phyloP scores from a whole-genome alignment of 2,329 filamentous ascomycete species.

The Neobulgaria alba region DNA sequence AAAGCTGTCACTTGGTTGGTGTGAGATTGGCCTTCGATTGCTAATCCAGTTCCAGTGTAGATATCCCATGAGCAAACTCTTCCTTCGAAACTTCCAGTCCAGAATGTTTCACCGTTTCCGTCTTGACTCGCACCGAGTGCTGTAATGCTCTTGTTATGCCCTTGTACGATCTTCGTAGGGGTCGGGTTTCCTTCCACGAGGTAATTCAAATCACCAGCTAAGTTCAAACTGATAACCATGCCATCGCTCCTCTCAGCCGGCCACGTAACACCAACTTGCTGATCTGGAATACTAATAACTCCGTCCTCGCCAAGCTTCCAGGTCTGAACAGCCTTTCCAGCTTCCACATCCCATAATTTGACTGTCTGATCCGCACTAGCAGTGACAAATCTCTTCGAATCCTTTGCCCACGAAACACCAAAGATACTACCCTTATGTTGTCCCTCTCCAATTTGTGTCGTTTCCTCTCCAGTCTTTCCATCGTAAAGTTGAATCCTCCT shows the following conservation, averaged over 20 bases:
- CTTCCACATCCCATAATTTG: slow-evolving; percentile 84
- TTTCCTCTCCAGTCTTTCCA: slow-evolving; percentile 85
- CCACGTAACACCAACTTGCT: slow-evolving; percentile 93
- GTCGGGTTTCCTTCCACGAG: slow-evolving; percentile 62
- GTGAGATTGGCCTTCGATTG: slow-evolving; percentile 72
- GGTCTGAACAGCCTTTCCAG: slow-evolving; percentile 65
- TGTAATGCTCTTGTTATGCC: slow-evolving; percentile 88
- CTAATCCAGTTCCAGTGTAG: slow-evolving; percentile 55
- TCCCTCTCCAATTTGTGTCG: slow-evolving; percentile 68
- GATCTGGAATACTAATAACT: slow-evolving; percentile 62
- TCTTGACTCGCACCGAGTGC: slow-evolving; percentile 52
- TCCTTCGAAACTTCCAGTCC: slow-evolving; percentile 89
- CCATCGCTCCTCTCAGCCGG: slow-evolving; percentile 74
- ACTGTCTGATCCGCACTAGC: slow-evolving; percentile 92
- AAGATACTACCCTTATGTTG: slow-evolving; percentile 91
- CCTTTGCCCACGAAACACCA: slow-evolving; percentile 78
- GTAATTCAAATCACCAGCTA: slow-evolving; percentile 87
- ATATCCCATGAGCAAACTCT: slow-evolving; percentile 79
- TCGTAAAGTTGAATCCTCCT: slow-evolving; percentile 90
- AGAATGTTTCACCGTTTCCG: slow-evolving; percentile 51
- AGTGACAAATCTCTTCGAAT: slow-evolving; percentile 80
- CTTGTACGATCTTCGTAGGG: slow-evolving; percentile 66
- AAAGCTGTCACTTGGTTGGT: slow-evolving; percentile 81
- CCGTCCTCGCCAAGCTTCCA: slow-evolving; percentile 80
- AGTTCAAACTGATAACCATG: slow-evolving; percentile 80